Percentiles rank a stretch among this genome's conserved stretches.
phyloP scores from a whole-genome alignment of 2,329 filamentous ascomycete genomes.

The Cytospora piceicola region DNA sequence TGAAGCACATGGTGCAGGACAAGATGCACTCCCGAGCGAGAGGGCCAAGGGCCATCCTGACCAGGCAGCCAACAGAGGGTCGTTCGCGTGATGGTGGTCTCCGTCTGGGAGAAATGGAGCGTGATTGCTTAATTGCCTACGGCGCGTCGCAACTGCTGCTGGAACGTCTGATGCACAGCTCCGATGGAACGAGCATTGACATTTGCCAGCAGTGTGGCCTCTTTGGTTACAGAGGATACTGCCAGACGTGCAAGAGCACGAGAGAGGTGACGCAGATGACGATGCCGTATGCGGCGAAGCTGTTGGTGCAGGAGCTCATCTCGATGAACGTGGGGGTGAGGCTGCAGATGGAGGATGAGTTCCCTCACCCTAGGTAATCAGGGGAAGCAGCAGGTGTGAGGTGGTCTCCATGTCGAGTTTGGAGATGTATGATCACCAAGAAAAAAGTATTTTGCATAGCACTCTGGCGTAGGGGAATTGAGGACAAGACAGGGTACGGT shows the following conservation, averaged over 20 bases:
- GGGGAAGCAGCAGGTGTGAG: too few species aligned
- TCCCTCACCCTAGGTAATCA: slow-evolving; percentile 64
- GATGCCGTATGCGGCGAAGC: slow-evolving; percentile 96
- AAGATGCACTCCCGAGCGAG: slow-evolving; percentile 98
- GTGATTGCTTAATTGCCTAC: slow-evolving; percentile 96
- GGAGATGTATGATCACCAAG: neutral
- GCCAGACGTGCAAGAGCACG: slow-evolving; percentile 87
- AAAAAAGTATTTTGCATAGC: slow-evolving; percentile 16
- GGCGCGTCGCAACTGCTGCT: slow-evolving; percentile 90
- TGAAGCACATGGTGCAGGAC: slow-evolving; percentile 99
- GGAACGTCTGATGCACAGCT: slow-evolving; percentile 92
- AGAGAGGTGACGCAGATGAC: slow-evolving; percentile 88
- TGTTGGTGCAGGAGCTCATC: slow-evolving; percentile 92
- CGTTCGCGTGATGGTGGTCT: slow-evolving; percentile 90
- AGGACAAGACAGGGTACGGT: neutral
- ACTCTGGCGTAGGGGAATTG: slow-evolving; percentile 15
- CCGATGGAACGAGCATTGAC: slow-evolving; percentile 87
- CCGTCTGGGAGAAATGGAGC: slow-evolving; percentile 96
- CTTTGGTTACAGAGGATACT: slow-evolving; percentile 95
- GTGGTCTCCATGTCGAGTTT: neutral
- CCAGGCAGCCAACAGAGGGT: slow-evolving; percentile 94
- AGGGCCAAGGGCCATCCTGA: slow-evolving; percentile 88
- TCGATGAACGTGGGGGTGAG: slow-evolving; percentile 99
- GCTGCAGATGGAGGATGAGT: slow-evolving; percentile 91
- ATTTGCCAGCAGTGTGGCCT: slow-evolving; percentile 93